Evolutionary conservation across 129 eudicot genomes (phyloP).

Genomic region (Centrapalus pauciflorus): DNA sequence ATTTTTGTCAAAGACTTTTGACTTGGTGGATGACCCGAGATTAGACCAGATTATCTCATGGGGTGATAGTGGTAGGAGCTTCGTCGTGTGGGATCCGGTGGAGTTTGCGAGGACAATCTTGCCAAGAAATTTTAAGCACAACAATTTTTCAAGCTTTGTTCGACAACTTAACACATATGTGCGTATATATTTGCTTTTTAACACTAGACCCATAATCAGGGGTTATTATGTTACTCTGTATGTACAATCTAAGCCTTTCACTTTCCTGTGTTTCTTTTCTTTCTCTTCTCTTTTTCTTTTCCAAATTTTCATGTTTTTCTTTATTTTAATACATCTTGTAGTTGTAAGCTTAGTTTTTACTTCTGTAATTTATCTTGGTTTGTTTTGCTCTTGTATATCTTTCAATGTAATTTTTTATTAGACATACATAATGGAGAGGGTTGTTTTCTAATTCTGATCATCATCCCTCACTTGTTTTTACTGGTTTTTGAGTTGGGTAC

Average conservation of each 20-base stretch:
- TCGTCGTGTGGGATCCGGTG: slow-evolving; percentile 68
- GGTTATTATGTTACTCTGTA: slow-evolving; percentile 24
- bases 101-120: slow-evolving; percentile 52
- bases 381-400: slow-evolving; percentile 6
- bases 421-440: slow-evolving; percentile 15
- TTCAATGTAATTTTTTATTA: slow-evolving; percentile 16
- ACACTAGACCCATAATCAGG: slow-evolving; percentile 18
- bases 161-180: slow-evolving; percentile 97
- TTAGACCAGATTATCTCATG: slow-evolving; percentile 61
- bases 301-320: slow-evolving; percentile 1
- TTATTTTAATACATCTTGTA: slow-evolving; percentile 13
- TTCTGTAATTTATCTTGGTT: neutral
- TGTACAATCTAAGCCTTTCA: slow-evolving; percentile 1
- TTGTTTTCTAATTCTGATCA: neutral
- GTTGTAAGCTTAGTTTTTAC: neutral
- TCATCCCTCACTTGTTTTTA: neutral
- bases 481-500: slow-evolving; percentile 8
- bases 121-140: slow-evolving; percentile 85
- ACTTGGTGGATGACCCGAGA: slow-evolving; percentile 58
- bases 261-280: slow-evolving; percentile 1
- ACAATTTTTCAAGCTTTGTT: slow-evolving; percentile 89
- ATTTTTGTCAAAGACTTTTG: slow-evolving; percentile 72
- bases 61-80: slow-evolving; percentile 56
- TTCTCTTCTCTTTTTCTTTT: neutral
- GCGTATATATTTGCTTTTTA: slow-evolving; percentile 43